Evolutionary conservation across 2,329 filamentous ascomycete genomes (phyloP).

Genomic region (Colletotrichum godetiae): DNA sequence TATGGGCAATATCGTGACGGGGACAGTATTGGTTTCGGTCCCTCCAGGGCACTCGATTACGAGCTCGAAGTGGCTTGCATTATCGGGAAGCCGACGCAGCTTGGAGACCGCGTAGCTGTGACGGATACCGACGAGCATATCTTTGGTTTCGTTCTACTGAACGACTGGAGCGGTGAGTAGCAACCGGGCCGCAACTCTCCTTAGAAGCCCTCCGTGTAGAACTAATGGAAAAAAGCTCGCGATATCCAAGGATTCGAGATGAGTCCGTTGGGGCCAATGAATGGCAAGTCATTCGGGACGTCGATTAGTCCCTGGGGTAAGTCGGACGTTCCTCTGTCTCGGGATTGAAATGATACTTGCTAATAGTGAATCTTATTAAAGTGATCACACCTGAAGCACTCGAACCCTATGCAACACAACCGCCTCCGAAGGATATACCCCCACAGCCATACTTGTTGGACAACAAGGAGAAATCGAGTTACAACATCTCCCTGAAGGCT

Average conservation of each 20-base stretch:
- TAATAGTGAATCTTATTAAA: background rate
- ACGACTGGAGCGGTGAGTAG: conserved; percentile 69
- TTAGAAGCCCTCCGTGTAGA: background rate
- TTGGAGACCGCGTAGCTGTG: conserved; percentile 50
- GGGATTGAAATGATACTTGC: background rate
- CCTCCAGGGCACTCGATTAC: conserved; percentile 51
- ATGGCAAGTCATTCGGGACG: conserved; percentile 70
- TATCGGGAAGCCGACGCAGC: conserved; percentile 52
- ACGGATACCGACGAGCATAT: conserved; percentile 68
- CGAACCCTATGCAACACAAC: conserved; percentile 64
- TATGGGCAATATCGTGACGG: conserved; percentile 51
- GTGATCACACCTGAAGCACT: conserved; percentile 70
- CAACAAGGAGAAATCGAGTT: conserved; percentile 46
- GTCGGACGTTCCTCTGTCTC: background rate
- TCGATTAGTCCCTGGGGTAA: conserved; percentile 67
- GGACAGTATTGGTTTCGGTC: conserved; percentile 41
- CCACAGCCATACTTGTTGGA: conserved; percentile 47
- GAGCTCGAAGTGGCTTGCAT: conserved; percentile 58
- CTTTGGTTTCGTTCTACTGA: conserved; percentile 71
- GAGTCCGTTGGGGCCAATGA: conserved; percentile 69
- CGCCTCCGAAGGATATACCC: conserved; percentile 38
- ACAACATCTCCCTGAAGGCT: conserved; percentile 45
- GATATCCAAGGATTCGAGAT: conserved; percentile 73
- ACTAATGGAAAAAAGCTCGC: conserved; percentile 53
- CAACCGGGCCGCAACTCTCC: conserved; percentile 39